phyloP scores from a whole-genome alignment of 2,329 filamentous ascomycete genomes.

The Aspergillus pseudoviridinutans region DNA sequence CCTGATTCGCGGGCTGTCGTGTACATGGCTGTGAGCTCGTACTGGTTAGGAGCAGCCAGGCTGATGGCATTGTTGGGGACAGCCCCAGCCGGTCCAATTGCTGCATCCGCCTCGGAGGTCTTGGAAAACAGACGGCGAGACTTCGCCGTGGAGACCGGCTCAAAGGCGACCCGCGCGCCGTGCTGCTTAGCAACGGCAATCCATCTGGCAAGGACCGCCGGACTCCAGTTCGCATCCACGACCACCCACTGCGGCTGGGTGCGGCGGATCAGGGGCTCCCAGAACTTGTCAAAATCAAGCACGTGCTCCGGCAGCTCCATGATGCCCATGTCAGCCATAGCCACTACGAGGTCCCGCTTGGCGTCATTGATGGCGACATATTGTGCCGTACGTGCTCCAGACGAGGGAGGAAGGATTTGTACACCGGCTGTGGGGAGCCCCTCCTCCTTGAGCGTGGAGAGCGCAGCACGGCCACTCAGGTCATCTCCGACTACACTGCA shows the following conservation, averaged over 20 bases:
- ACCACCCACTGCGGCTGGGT: conserved; percentile 71
- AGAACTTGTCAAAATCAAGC: conserved; percentile 50
- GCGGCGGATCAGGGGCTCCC: conserved; percentile 56
- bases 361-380: conserved; percentile 87
- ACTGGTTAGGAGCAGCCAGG: conserved; percentile 75
- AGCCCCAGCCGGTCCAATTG: conserved; percentile 35
- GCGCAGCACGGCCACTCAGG: conserved; percentile 67
- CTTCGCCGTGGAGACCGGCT: conserved; percentile 85
- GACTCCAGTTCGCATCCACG: conserved; percentile 82
- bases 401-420: conserved; percentile 49
- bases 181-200: conserved; percentile 57
- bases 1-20: conserved; percentile 61
- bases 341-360: conserved; percentile 78
- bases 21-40: conserved; percentile 80
- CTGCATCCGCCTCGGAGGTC: conserved; percentile 16
- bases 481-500: conserved; percentile 82
- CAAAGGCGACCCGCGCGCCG: conserved; percentile 66
- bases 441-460: conserved; percentile 59
- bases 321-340: conserved; percentile 94
- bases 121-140: conserved; percentile 61
- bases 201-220: conserved; percentile 64
- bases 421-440: conserved; percentile 64
- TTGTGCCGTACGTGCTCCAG: conserved; percentile 70
- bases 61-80: conserved; percentile 64
- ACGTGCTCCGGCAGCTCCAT: conserved; percentile 50